Base-by-base conservation (phyloP, 1,284 basidiomycete genomes). In the Pulchroboletus neoregius region DNA sequence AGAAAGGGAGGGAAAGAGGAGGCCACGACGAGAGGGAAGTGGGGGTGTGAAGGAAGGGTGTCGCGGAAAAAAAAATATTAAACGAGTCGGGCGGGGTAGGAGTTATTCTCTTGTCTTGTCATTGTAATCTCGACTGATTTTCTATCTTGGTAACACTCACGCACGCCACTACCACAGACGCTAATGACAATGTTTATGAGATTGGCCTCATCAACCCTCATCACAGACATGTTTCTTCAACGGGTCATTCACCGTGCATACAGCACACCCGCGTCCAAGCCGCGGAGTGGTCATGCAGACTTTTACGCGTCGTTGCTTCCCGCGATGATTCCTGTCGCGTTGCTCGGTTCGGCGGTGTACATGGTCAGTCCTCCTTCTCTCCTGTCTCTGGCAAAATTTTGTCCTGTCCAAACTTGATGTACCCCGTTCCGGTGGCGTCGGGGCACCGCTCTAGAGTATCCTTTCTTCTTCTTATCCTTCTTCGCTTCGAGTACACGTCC, bases 271-370 rank as follows among this genome's bases (percentile, higher is more conserved):
- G 12, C 44, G 3, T 32, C 55, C 22, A 48, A 37, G 15, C 38
- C 42, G 22, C 58, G 65, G 47, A 81, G 77, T 32, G 68, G 71
- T 18, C 84, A 89, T 66, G 76, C 75, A 4, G 70, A 72, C 52
- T 80, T 80, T 71, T 89, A 89, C 63, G 68, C 78, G 32, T 75
- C 82, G 49, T 72, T 82, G 42, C 63, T 84, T 34, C 87, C 87
- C 23, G 79, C 78, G 30, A 89, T 89, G 86, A 69, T 88, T 34
- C 87, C 87, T 6, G 71, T 90, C 47, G 80, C 82, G 39, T 68
- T 90, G 40, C 71, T 90, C 22, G 87, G 85, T 12, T 87, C 84
- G 46, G 84, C 82, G 9, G 75, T 90, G 43, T 90, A 87, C 68
- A 71, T 88, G 55, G 87, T 86, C 60, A 50, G 54, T 50, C 35